Evolutionary conservation across 2,329 filamentous ascomycete genomes (phyloP).

Genomic region (Teratosphaeria epicoccoides): DNA sequence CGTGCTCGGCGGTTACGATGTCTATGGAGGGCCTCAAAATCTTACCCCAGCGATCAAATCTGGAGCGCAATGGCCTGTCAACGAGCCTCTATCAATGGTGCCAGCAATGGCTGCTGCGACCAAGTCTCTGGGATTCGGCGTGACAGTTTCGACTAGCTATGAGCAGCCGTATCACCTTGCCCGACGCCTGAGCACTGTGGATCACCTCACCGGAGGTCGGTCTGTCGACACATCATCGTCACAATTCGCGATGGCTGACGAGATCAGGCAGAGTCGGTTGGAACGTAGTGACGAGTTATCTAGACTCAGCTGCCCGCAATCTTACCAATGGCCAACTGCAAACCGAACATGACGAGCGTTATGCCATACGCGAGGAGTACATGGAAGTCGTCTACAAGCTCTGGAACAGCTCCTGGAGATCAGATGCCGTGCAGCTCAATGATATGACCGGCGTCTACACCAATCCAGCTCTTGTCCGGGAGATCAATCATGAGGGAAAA

Average conservation of each 20-base stretch:
- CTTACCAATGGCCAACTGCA: constrained; percentile 46
- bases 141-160: constrained; percentile 53
- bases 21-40: constrained; percentile 37
- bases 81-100: constrained; percentile 54
- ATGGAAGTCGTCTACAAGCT: constrained; percentile 52
- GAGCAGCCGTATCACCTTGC: constrained; percentile 53
- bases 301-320: constrained; percentile 53
- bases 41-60: constrained; percentile 36
- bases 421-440: constrained; percentile 47
- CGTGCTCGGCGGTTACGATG: constrained; percentile 53
- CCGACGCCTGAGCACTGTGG: constrained; percentile 51
- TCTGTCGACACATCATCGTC: not conserved
- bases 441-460: constrained; percentile 45
- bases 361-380: constrained; percentile 52
- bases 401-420: constrained; percentile 44
- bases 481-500: constrained; percentile 51
- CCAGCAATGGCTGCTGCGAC: constrained; percentile 56
- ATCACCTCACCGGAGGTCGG: constrained; percentile 48
- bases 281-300: constrained; percentile 58
- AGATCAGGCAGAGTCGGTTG: constrained; percentile 49
- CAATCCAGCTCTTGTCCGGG: constrained; percentile 48
- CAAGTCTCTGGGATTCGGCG: constrained; percentile 51
- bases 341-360: constrained; percentile 51
- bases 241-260: not conserved
- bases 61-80: constrained; percentile 44